A percentile compares a stretch with the other conserved stretches of the same genome.
Conservation (phyloP, 805 yeast species). For the Sugiyamaella americana region DNA sequence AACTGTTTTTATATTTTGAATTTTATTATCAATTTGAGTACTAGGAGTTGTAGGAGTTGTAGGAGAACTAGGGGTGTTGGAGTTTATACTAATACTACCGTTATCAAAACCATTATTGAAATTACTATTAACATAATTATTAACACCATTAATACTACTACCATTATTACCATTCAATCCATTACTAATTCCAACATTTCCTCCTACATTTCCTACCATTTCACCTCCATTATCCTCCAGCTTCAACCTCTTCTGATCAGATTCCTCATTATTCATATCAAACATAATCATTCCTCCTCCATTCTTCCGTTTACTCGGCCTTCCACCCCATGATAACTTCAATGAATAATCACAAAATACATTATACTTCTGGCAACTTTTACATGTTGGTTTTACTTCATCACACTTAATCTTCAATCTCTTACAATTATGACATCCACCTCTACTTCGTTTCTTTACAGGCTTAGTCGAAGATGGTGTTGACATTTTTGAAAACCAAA, state of each 20-base stretch:
- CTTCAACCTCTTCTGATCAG: neutral
- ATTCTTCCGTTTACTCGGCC: slow-evolving; percentile 41
- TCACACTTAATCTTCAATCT: slow-evolving; percentile 45
- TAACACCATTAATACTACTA: neutral
- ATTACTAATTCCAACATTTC: no score
- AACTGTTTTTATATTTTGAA: slow-evolving; percentile 11
- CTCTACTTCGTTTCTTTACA: slow-evolving; percentile 21
- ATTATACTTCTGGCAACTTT: slow-evolving; percentile 45
- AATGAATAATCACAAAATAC: slow-evolving; percentile 56
- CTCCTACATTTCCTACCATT: no score
- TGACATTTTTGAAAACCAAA: no score
- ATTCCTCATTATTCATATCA: neutral
- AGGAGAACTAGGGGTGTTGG: neutral
- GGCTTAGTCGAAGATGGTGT: slow-evolving; percentile 12
- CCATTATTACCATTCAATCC: neutral
- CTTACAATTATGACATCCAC: slow-evolving; percentile 27
- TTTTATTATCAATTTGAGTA: slow-evolving; percentile 5
- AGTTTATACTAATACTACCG: neutral
- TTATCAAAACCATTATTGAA: neutral
- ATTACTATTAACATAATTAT: neutral
- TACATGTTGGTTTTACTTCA: slow-evolving; percentile 58
- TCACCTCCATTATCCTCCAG: neutral
- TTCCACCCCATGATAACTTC: slow-evolving; percentile 67
- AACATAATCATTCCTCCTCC: slow-evolving; percentile 22
- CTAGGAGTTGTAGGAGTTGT: no score